These are phyloP conservation scores for Blastomyces silverae DNA, from an alignment of 2,329 filamentous ascomycete species.

Conservation along the genomic window DNA sequence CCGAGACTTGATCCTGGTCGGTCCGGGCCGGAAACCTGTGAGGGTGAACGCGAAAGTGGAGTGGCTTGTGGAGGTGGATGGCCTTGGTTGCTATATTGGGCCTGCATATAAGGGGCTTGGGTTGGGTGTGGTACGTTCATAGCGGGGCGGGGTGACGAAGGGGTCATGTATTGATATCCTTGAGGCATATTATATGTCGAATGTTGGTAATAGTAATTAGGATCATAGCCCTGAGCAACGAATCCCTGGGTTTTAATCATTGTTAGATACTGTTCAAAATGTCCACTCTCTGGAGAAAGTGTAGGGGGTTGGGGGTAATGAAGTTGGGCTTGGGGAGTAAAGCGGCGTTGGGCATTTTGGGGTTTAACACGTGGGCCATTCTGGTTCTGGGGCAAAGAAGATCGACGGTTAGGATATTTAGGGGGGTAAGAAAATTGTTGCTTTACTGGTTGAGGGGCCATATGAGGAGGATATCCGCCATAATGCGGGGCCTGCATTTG, in stretches of 20 bases:
- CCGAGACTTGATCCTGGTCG: slow-evolving; percentile 55
- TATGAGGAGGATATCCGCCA: slow-evolving; percentile 53
- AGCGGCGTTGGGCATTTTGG: slow-evolving; percentile 20
- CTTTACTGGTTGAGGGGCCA: slow-evolving; percentile 57
- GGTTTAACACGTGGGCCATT: slow-evolving; percentile 19
- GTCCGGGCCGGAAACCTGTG: slow-evolving; percentile 67
- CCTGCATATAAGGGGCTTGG: slow-evolving; percentile 45
- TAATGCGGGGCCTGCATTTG: slow-evolving; percentile 57
- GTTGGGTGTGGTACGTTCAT: slow-evolving; percentile 39
- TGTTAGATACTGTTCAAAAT: slow-evolving; percentile 69
- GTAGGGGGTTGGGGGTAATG: slow-evolving; percentile 43
- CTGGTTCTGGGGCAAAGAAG: slow-evolving; percentile 28
- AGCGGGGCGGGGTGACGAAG: slow-evolving; percentile 44
- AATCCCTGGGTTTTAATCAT: slow-evolving; percentile 58
- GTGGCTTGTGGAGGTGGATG: slow-evolving; percentile 53
- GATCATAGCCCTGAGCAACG: slow-evolving; percentile 44
- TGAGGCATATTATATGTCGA: slow-evolving; percentile 32
- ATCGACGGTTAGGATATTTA: slow-evolving; percentile 28
- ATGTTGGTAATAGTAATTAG: slow-evolving; percentile 41
- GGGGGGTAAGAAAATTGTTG: slow-evolving; percentile 32
- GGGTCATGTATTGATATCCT: slow-evolving; percentile 36
- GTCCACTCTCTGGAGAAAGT: slow-evolving; percentile 61
- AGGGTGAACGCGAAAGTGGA: slow-evolving; percentile 74
- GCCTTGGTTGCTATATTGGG: slow-evolving; percentile 44
- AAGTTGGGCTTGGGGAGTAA: slow-evolving; percentile 24